Evolutionary conservation across 1,284 basidiomycete species (phyloP), one percentile per base, ranked within the genome.

Genomic region (Ceratobasidium sp.): DNA sequence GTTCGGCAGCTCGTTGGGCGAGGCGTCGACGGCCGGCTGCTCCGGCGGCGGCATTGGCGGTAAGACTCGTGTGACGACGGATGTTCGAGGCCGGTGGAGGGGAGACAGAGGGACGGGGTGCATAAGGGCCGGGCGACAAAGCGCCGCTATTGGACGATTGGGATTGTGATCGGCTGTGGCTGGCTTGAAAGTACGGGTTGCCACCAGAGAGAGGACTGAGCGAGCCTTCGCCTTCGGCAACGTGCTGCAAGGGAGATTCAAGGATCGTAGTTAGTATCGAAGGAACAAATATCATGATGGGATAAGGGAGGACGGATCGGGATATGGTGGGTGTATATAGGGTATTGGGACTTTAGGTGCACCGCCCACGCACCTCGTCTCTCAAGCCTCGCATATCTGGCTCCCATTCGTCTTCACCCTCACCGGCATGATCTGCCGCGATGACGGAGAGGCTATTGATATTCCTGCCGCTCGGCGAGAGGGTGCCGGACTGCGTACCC

Each of bases 331-430:
- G 23, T 0, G 41, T 33, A 54, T 62, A 48, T 64, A 73, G 33
- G 62, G 27, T 57, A 38, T 38, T 77, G 46, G 73, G 35, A 57
- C 23, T 52, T 54, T 30, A 33, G 68, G 64, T 70, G 57, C 62
- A 77, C 54, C 30, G 67, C 67, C 48, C 60, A 77, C 35, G 62
- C 33, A 68, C 84, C 78, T 70, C 78, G 48, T 67, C 79, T 59
- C 84, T 84, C 84, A 84, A 87, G 82, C 89, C 90, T 18, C 87
- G 88, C 82, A 91, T 88, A 48, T 90, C 90, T 59, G 87, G 86
- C 83, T 93, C 93, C 93, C 94, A 95, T 79, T 93, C 92, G 80
- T 94, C 93, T 83, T 95, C 93, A 81, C 94, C 93, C 62, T 93
- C 93, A 33, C 77, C 75, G 48, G 79, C 81, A 66, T 83, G 81